phyloP scores from a whole-genome alignment of 805 yeast species.

The Soucietia sequanensis region DNA sequence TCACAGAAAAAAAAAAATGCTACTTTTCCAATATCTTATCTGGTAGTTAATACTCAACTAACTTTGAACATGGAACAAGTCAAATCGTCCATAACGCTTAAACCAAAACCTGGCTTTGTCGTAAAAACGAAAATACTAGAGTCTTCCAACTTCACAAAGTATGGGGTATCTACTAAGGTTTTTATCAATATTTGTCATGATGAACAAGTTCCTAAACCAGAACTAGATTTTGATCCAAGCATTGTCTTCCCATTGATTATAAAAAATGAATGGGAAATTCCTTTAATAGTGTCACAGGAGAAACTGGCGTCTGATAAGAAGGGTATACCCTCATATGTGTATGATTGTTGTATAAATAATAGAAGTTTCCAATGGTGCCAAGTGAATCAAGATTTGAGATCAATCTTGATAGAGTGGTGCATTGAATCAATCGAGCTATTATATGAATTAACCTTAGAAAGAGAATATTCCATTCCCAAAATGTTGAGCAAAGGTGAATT shows the following conservation, averaged over 20 bases:
- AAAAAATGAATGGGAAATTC: slow-evolving; percentile 81
- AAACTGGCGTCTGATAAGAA: slow-evolving; percentile 64
- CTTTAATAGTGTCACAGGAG: slow-evolving; percentile 66
- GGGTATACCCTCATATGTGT: slow-evolving; percentile 61
- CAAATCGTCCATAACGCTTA: slow-evolving; percentile 17
- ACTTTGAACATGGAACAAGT: slow-evolving; percentile 8
- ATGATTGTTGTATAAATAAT: slow-evolving; percentile 77
- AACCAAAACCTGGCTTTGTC: slow-evolving; percentile 72
- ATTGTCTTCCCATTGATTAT: slow-evolving; percentile 61
- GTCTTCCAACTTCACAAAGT: slow-evolving; percentile 21
- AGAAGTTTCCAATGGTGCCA: slow-evolving; percentile 62
- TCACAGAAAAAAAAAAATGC: too few species aligned
- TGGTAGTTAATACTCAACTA: not conserved
- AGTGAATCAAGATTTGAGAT: slow-evolving; percentile 54
- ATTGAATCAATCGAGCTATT: slow-evolving; percentile 72
- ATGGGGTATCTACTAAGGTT: slow-evolving; percentile 52
- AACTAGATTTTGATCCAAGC: slow-evolving; percentile 50
- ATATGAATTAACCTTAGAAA: slow-evolving; percentile 47
- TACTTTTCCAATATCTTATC: too few species aligned
- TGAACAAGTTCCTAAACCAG: slow-evolving; percentile 62
- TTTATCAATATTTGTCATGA: slow-evolving; percentile 79
- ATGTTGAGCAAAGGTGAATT: slow-evolving; percentile 68
- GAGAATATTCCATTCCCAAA: slow-evolving; percentile 70
- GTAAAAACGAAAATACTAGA: slow-evolving; percentile 58
- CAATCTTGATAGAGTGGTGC: slow-evolving; percentile 79